Base-by-base conservation (phyloP, 352 stramenopile genomes). In the Pythium monospermum region DNA sequence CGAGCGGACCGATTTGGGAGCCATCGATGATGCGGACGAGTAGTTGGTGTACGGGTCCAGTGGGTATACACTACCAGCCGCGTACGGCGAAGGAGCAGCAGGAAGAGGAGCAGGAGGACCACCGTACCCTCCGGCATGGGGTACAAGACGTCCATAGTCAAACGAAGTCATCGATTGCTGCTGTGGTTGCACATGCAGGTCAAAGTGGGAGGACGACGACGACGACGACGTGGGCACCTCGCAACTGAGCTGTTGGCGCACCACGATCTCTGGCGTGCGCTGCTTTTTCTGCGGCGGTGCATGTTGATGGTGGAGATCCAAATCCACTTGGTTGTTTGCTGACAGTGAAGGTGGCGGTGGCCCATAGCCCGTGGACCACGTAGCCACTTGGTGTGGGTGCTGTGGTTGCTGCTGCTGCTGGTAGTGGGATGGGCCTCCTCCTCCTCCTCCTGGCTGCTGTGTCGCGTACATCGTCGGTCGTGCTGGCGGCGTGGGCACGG, bases 231-330 rank as follows among this genome's bases (percentile, higher is more conserved):
- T 28, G 0, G 30, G 43, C 8, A 19, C 23, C 6, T 56, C 46
- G 0, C 10, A n/a, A 38, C 55, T 57, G 21, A 56, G 56, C 19
- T 66, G 57, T 2, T 60, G 47, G 6, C 57, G 57, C 10, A 50
- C 57, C 18, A 66, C 36, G 3, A 44, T 60, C 46, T 66, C 57
- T 6, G 58, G 58, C 36, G 58, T 66, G n/a, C 58, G 58, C 40
- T 58, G 45, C 47, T 66, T 66, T 45, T 66, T 66, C n/a, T 56
- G 12, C 6, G 55, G 55, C 33, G 48, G 45, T n/a, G n/a, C n/a
- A n/a, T n/a, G n/a, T n/a, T n/a, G n/a, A n/a, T n/a, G n/a, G n/a
- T n/a, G n/a, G 16, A 51, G 42, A 19, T 55, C 27, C 30, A 33
- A 50, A 27, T 55, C 49, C 3, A 53, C 12, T 3, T 61, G 45